phyloP scores from a whole-genome alignment of 345 rosid species.

The Viola odorata region DNA sequence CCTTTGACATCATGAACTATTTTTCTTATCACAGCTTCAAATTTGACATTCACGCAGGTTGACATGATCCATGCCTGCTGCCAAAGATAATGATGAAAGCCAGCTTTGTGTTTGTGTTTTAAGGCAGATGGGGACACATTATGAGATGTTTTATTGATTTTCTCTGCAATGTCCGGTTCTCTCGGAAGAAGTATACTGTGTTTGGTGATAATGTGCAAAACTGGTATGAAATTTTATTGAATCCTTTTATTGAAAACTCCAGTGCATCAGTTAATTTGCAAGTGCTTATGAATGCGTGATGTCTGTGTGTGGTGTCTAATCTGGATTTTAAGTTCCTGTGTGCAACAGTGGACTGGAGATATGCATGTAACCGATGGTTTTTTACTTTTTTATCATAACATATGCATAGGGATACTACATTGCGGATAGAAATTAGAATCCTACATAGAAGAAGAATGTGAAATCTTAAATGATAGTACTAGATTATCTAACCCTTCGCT shows the following conservation, averaged over 20 bases:
- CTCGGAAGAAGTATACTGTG: conserved; percentile 2
- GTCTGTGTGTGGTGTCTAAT: too few species aligned
- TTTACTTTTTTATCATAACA: too few species aligned
- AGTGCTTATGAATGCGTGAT: too few species aligned
- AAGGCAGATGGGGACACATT: conserved; percentile 13
- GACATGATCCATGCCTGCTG: conserved; percentile 13
- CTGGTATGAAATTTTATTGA: conserved; percentile 4
- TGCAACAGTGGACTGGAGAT: too few species aligned
- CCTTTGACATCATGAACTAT: neutral
- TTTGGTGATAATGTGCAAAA: conserved; percentile 4
- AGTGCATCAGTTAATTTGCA: neutral
- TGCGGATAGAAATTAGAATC: too few species aligned
- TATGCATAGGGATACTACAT: too few species aligned
- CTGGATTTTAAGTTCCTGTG: too few species aligned
- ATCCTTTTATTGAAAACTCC: conserved; percentile 1
- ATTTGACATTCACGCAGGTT: conserved; percentile 16
- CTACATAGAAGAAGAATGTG: neutral
- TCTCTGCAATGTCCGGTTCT: conserved; percentile 2
- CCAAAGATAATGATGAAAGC: conserved; percentile 12
- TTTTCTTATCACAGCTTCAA: neutral
- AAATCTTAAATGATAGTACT: neutral
- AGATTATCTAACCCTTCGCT: conserved; percentile 4
- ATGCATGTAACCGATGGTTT: too few species aligned
- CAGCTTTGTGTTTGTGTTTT: conserved; percentile 7
- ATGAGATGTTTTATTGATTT: conserved; percentile 9